These are phyloP conservation scores for Aquilaria malaccensis DNA, from an alignment of 345 rosid species.

Conservation along the genomic window DNA sequence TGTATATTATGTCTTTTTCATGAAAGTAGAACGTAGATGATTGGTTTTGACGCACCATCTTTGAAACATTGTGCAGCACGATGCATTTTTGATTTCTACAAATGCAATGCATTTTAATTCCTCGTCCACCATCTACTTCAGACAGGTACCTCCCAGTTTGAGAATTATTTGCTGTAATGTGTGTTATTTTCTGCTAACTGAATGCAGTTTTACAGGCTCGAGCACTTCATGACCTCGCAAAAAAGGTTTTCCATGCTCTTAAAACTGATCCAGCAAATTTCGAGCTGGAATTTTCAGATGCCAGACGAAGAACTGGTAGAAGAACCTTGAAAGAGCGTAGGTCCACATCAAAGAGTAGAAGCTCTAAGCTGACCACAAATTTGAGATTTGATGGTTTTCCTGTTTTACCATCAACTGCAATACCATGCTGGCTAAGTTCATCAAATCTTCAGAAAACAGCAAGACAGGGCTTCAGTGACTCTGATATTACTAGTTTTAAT, in stretches of 20 bases:
- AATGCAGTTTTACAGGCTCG: conserved; percentile 43
- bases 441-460: conserved; percentile 17
- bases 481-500: conserved; percentile 6
- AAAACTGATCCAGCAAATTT: conserved; percentile 42
- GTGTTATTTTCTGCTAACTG: conserved; percentile 4
- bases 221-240: conserved; percentile 46
- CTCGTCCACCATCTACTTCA: conserved; percentile 39
- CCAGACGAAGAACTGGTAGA: conserved; percentile 32
- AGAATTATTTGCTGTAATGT: neutral
- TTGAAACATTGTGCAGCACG: conserved; percentile 34
- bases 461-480: conserved; percentile 7
- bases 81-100: conserved; percentile 39
- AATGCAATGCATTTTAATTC: conserved; percentile 71
- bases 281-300: conserved; percentile 31
- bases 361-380: conserved; percentile 19
- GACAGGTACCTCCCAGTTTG: conserved; percentile 37
- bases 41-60: conserved; percentile 5
- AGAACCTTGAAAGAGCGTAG: conserved; percentile 22
- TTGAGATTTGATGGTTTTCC: conserved; percentile 9
- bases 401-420: conserved; percentile 14
- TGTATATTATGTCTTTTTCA: neutral
- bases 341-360: conserved; percentile 16
- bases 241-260: conserved; percentile 44
- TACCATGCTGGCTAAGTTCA: conserved; percentile 14
- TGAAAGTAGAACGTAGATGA: neutral